Evolutionary conservation across 1,284 basidiomycete genomes (phyloP).

Genomic region (Cutaneotrichosporon dermatis): DNA sequence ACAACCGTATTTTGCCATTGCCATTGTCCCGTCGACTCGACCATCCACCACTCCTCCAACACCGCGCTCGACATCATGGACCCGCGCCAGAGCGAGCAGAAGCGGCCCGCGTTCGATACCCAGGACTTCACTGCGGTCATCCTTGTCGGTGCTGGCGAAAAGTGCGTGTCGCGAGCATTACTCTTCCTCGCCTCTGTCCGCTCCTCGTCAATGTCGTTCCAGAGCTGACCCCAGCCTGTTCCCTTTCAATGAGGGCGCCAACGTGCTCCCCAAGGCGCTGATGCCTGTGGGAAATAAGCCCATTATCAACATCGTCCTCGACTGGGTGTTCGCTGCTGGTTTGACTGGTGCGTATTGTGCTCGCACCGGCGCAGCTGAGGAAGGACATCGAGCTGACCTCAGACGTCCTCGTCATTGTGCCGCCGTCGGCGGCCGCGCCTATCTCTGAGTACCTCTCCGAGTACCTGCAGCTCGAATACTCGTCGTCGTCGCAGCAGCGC

Average conservation of each 20-base stretch:
- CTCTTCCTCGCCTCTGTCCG: background rate
- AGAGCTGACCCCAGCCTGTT: conserved; percentile 34
- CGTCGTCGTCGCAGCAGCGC: conserved; percentile 28
- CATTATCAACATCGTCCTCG: conserved; percentile 75
- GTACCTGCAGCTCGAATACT: conserved; percentile 55
- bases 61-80: conserved; percentile 4
- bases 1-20: background rate
- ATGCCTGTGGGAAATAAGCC: conserved; percentile 82
- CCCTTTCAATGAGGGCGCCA: conserved; percentile 45
- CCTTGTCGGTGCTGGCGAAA: conserved; percentile 78
- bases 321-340: conserved; percentile 81
- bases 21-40: background rate
- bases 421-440: conserved; percentile 64
- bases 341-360: conserved; percentile 62
- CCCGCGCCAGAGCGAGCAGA: background rate
- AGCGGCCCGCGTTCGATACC: conserved; percentile 9
- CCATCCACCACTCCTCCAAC: background rate
- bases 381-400: background rate
- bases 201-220: too few relatives aligned
- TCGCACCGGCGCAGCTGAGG: background rate
- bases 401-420: conserved; percentile 84
- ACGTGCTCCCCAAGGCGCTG: conserved; percentile 62
- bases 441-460: conserved; percentile 67
- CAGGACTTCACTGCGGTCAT: conserved; percentile 77
- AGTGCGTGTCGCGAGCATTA: conserved; percentile 55